Evolutionary conservation across 768 basidiomycete genomes (phyloP).

Genomic region (Imleria badia): DNA sequence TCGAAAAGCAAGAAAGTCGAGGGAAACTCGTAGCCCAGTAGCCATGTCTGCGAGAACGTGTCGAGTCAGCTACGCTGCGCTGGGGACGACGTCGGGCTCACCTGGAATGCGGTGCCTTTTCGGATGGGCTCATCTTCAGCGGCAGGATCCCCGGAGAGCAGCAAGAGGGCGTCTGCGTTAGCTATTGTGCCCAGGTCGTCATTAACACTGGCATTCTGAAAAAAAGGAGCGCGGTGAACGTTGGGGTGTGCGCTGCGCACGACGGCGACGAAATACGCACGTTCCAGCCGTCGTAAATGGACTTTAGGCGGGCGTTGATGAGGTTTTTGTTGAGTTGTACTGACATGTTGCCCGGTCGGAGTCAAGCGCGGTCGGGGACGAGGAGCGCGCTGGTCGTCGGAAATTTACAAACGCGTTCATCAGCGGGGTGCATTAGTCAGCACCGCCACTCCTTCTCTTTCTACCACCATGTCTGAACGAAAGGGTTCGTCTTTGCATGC

Average conservation of each 20-base stretch:
- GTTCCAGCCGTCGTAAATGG: constrained; percentile 61
- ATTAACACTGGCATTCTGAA: constrained; percentile 61
- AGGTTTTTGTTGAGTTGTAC: constrained; percentile 70
- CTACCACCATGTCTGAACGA: constrained; percentile 70
- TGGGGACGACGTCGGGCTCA: constrained; percentile 33
- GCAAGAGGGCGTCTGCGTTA: constrained; percentile 65
- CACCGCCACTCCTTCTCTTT: constrained; percentile 6
- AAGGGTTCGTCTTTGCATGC: constrained; percentile 52
- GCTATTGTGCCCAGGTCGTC: constrained; percentile 72
- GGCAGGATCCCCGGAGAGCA: constrained; percentile 75
- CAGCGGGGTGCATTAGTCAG: constrained; percentile 29
- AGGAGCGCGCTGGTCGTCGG: constrained; percentile 23
- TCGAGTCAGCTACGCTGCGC: background rate
- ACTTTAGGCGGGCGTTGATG: constrained; percentile 57
- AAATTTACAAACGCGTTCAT: constrained; percentile 35
- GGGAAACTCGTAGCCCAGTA: constrained; percentile 97
- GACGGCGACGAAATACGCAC: constrained; percentile 37
- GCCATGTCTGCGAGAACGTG: constrained; percentile 69
- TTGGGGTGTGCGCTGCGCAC: constrained; percentile 12
- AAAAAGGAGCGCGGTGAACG: constrained; percentile 4
- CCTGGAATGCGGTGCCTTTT: constrained; percentile 92
- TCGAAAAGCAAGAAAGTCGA: constrained; percentile 87
- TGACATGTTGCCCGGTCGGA: constrained; percentile 43
- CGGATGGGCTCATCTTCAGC: constrained; percentile 88
- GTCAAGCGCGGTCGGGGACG: constrained; percentile 14